Evolutionary conservation across 805 yeast species (phyloP).

Genomic region (Yarrowia sp.): DNA sequence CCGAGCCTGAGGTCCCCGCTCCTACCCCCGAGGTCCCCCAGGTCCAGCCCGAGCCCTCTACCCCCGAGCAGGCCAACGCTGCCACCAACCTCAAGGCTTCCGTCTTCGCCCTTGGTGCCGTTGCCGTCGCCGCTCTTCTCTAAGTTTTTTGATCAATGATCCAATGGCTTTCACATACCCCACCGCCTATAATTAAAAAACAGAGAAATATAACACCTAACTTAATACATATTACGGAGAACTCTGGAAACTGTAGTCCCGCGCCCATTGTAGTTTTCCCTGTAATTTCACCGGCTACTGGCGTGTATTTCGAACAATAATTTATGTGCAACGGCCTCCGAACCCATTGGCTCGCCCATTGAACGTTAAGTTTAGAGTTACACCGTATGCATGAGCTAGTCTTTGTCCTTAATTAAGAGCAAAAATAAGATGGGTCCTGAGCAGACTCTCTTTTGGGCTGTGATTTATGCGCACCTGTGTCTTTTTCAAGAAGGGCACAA

Average conservation of each 20-base stretch:
- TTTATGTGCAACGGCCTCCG: too few relatives aligned
- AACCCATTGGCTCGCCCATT: too few relatives aligned
- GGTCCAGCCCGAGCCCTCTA: constrained; percentile 32
- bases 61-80: constrained; percentile 34
- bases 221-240: constrained; percentile 31
- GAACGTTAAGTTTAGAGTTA: background rate
- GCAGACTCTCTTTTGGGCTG: background rate
- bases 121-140: constrained; percentile 37
- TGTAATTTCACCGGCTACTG: background rate
- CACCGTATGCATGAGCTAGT: constrained; percentile 15
- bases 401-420: constrained; percentile 31
- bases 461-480: background rate
- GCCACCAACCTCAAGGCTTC: constrained; percentile 37
- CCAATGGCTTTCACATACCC: constrained; percentile 20
- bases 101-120: constrained; percentile 38
- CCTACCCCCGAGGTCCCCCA: constrained; percentile 29
- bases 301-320: background rate
- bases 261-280: background rate
- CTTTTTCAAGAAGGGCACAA: background rate
- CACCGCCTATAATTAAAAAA: constrained; percentile 25
- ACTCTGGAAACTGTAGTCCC: background rate
- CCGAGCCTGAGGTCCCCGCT: constrained; percentile 11
- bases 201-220: constrained; percentile 16
- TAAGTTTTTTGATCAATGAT: constrained; percentile 35
- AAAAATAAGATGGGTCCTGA: background rate